phyloP scores from a whole-genome alignment of 306 rosid species.

The Vicia villosa region DNA sequence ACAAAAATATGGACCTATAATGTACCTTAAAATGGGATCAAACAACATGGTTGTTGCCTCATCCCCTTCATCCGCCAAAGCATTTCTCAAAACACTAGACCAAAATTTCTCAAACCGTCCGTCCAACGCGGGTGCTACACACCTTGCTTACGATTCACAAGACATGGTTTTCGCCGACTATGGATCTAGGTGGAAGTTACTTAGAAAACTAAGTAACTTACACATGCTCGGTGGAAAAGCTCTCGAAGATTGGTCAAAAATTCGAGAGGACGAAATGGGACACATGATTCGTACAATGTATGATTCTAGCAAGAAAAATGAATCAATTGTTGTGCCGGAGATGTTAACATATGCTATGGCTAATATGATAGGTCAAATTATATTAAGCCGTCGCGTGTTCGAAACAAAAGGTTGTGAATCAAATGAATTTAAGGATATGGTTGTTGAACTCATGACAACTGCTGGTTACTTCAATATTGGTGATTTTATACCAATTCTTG shows the following conservation, averaged over 20 bases:
- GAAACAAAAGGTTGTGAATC: slow-evolving; percentile 31
- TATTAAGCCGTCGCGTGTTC: slow-evolving; percentile 36
- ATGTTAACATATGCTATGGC: slow-evolving; percentile 39
- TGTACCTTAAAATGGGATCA: slow-evolving; percentile 36
- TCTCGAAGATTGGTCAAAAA: slow-evolving; percentile 13
- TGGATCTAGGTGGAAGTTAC: slow-evolving; percentile 35
- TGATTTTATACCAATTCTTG: slow-evolving; percentile 33
- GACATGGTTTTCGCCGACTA: slow-evolving; percentile 35
- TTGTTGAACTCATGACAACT: slow-evolving; percentile 31
- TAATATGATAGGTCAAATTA: slow-evolving; percentile 37
- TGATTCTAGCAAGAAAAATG: slow-evolving; percentile 16
- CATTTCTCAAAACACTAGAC: slow-evolving; percentile 40
- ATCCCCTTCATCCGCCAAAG: slow-evolving; percentile 29
- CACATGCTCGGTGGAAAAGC: slow-evolving; percentile 42
- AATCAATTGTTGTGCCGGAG: slow-evolving; percentile 9
- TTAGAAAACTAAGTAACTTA: slow-evolving; percentile 32
- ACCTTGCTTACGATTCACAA: slow-evolving; percentile 25
- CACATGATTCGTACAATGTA: slow-evolving; percentile 31
- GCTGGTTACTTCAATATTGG: slow-evolving; percentile 40
- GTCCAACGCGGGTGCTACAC: slow-evolving; percentile 32
- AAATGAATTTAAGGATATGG: slow-evolving; percentile 41
- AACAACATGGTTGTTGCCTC: slow-evolving; percentile 40
- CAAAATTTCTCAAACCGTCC: slow-evolving; percentile 34
- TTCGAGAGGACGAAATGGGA: slow-evolving; percentile 21
- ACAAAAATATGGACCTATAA: slow-evolving; percentile 36